phyloP scores from a whole-genome alignment of 2,329 filamentous ascomycete genomes.

The Mollisia scopiformis region DNA sequence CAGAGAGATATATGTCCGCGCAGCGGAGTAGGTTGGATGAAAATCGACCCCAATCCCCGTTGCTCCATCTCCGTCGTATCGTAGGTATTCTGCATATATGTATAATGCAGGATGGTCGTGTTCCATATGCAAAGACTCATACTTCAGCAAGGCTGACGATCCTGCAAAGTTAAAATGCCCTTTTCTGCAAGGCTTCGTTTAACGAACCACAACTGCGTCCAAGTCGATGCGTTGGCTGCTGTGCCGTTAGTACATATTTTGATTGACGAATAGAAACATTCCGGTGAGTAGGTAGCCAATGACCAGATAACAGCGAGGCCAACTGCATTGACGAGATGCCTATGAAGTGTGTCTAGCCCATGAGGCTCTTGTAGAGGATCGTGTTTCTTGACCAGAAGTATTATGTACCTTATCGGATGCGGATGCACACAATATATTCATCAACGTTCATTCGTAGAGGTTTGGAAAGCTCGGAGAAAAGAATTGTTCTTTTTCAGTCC shows the following conservation, averaged over 20 bases:
- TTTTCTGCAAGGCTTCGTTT: background rate
- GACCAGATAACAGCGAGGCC: background rate
- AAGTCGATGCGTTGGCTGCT: background rate
- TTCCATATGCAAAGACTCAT: background rate
- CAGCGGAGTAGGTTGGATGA: background rate
- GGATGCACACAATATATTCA: background rate
- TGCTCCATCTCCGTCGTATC: no score
- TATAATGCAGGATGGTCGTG: no score
- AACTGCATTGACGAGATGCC: background rate
- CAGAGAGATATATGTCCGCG: no score
- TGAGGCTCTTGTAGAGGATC: background rate
- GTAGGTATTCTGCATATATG: background rate
- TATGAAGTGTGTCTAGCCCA: background rate
- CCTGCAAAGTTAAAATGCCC: background rate
- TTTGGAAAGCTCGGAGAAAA: background rate
- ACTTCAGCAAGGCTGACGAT: background rate
- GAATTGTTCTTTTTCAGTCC: background rate
- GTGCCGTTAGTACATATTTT: background rate
- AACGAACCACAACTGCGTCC: background rate
- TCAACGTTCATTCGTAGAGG: no score
- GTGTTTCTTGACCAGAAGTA: background rate
- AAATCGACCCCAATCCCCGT: no score
- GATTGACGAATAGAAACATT: background rate
- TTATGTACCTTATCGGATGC: background rate
- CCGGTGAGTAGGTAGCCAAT: background rate